Evolutionary conservation across 495 filamentous ascomycete genomes (phyloP), one percentile per base, ranked within the genome.

Genomic region (Aspergillus sclerotiicarbonarius): DNA sequence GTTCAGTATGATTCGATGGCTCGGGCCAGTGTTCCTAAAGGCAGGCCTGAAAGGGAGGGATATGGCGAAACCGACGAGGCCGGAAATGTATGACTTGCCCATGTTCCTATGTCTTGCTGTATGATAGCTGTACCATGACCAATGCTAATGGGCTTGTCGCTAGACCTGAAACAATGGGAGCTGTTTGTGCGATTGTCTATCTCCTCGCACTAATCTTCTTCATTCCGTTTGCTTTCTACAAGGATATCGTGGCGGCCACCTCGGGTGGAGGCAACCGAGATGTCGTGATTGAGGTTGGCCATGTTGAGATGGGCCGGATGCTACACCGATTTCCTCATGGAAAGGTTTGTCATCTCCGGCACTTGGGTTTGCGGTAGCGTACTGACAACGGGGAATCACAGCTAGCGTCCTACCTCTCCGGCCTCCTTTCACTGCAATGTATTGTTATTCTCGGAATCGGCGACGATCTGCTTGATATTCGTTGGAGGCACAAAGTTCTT

Each of bases 401-500:
- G 92, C 85, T 98, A 41, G 91, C 93, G 37, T 94, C 92, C 29
- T 99, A 96, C 70, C 84, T 97, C 33, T 98, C 94, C 12, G 93
- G 92, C 37, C 85, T 97, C 56, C 84, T 97, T 56, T 95, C 92
- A 6, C 82, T 99, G 30, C 91, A 96, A 74, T 88, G 84, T 25
- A 88, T 96, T 54, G 85, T 90, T 30, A 86, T 97, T 41, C 89
- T 99, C 41, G 94, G 94, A 33, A 88, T 98, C 56, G 90, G 90
- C 20, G 94, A 99, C 71, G 94, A 99, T 71, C 82, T 97, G 13
- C 96, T 99, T 74, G 94, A 99, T 71, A 95, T 99, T 64, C 86
- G 95, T 64, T 99, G 94, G 94, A 87, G 94, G 51, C 95, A 99
- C 78, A 99, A 99, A 74, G 85, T 98, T 67, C 85, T 98, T 73